Conservation (phyloP, 768 basidiomycete genomes). For the Lactifluus piperatus region DNA sequence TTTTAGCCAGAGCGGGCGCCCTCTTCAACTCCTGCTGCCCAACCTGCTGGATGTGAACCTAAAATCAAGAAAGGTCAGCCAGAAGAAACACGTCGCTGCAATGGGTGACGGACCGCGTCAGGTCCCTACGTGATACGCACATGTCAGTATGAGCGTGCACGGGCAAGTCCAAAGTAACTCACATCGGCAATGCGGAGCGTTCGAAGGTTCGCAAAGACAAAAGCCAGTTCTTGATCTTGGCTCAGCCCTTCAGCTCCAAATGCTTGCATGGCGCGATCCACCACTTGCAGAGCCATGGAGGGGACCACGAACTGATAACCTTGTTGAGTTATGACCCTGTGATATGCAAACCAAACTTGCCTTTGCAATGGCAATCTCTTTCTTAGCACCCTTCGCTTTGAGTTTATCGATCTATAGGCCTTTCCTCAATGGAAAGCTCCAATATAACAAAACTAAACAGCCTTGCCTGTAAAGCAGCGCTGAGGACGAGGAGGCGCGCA, state of each 20-base stretch:
- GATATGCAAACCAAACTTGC: slow-evolving; percentile 31
- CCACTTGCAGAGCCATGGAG: slow-evolving; percentile 74
- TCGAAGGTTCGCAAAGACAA: slow-evolving; percentile 67
- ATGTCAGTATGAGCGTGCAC: not conserved
- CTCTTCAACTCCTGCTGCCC: slow-evolving; percentile 83
- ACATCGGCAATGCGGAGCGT: slow-evolving; percentile 87
- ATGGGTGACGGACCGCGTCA: slow-evolving; percentile 48
- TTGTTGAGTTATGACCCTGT: not conserved
- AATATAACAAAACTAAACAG: not conserved
- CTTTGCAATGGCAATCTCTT: slow-evolving; percentile 98
- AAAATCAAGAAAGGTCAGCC: slow-evolving; percentile 19
- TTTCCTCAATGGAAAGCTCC: not conserved
- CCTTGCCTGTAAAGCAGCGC: slow-evolving; percentile 76
- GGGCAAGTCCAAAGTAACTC: slow-evolving; percentile 24
- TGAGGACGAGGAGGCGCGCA: slow-evolving; percentile 79
- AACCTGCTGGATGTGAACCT: slow-evolving; percentile 95
- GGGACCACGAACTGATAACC: slow-evolving; percentile 79
- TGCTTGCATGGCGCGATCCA: slow-evolving; percentile 94
- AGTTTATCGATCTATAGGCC: slow-evolving; percentile 69
- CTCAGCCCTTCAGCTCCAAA: slow-evolving; percentile 95
- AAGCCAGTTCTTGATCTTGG: slow-evolving; percentile 80
- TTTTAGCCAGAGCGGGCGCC: slow-evolving; percentile 50
- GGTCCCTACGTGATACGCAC: slow-evolving; percentile 46
- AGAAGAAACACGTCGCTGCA: not conserved
- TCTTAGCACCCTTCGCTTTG: slow-evolving; percentile 89